Percentiles rank a stretch among this genome's conserved stretches.
Conservation (phyloP, 331 rosid genomes). For the Pyrus hybrid region DNA sequence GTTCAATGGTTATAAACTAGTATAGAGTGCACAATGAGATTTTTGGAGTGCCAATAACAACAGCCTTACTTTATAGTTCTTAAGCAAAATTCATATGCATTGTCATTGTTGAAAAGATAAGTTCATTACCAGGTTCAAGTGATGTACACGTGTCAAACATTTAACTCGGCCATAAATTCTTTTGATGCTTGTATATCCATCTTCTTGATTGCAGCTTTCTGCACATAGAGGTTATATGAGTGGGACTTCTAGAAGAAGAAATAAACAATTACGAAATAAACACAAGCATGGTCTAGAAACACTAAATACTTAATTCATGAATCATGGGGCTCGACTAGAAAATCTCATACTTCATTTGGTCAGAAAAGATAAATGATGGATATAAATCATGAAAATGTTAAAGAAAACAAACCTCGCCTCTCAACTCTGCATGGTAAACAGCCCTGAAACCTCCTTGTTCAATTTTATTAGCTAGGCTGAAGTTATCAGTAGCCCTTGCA, state of each 20-base stretch:
- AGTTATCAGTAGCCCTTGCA: constrained; percentile 66
- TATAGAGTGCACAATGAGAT: not conserved
- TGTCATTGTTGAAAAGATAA: constrained; percentile 1
- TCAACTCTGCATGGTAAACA: constrained; percentile 87
- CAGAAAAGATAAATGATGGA: not conserved
- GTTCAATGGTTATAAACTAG: not conserved
- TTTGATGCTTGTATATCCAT: constrained; percentile 75
- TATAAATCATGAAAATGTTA: not conserved
- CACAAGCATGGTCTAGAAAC: not conserved
- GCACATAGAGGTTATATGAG: constrained; percentile 2
- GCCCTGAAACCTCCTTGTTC: constrained; percentile 97
- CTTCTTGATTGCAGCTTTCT: constrained; percentile 86
- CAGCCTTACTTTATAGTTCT: not conserved
- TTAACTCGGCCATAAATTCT: constrained; percentile 74
- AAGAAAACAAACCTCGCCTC: constrained; percentile 79
- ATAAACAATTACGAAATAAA: not conserved
- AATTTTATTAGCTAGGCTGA: constrained; percentile 67
- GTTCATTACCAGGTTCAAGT: constrained; percentile 66
- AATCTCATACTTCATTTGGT: not conserved
- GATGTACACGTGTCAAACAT: constrained; percentile 80
- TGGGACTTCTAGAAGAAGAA: constrained; percentile 8
- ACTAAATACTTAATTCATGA: not conserved
- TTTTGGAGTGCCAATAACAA: too few relatives aligned
- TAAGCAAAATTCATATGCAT: not conserved
- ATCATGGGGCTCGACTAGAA: not conserved